Percentiles rank a stretch among this genome's conserved stretches.
Evolutionary conservation across 192 early-diverging fungal species (phyloP).

Genomic region (Geosiphon pyriformis): DNA sequence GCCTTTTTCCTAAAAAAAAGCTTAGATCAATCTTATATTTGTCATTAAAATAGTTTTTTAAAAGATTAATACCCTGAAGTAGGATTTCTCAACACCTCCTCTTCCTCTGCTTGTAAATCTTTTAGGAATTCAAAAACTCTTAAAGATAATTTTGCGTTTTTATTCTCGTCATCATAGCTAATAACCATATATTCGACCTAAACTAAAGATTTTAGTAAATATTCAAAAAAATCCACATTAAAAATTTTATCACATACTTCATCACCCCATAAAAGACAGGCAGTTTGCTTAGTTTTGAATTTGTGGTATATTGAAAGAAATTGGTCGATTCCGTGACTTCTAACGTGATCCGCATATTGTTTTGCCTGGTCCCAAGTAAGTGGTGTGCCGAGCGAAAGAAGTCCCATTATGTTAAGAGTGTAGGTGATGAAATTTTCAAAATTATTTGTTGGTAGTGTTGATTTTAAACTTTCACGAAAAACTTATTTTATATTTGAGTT

Average conservation of each 20-base stretch:
- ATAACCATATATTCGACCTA: constrained; percentile 94
- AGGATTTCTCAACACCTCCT: constrained; percentile 41
- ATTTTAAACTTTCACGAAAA: no score
- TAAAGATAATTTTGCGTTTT: constrained; percentile 67
- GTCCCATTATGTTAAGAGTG: constrained; percentile 66
- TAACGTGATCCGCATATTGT: constrained; percentile 78
- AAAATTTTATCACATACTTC: no score
- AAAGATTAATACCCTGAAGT: constrained; percentile 54
- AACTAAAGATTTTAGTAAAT: background rate
- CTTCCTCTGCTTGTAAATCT: constrained; percentile 67
- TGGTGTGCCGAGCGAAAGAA: constrained; percentile 92
- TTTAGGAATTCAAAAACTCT: constrained; percentile 77
- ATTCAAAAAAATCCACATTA: background rate
- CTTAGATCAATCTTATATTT: constrained; percentile 36
- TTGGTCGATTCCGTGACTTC: constrained; percentile 88
- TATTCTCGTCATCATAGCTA: constrained; percentile 64
- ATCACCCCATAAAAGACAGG: constrained; percentile 91
- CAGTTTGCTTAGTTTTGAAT: constrained; percentile 74
- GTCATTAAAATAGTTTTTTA: constrained; percentile 61
- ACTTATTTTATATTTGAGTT: background rate
- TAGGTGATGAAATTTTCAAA: background rate
- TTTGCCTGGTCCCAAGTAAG: constrained; percentile 91
- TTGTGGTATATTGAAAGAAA: constrained; percentile 83
- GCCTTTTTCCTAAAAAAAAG: constrained; percentile 35
- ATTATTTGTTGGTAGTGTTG: background rate